Evolutionary conservation across 2,329 filamentous ascomycete genomes (phyloP), one percentile per base, ranked within the genome.

Genomic region (Nemania serpens): DNA sequence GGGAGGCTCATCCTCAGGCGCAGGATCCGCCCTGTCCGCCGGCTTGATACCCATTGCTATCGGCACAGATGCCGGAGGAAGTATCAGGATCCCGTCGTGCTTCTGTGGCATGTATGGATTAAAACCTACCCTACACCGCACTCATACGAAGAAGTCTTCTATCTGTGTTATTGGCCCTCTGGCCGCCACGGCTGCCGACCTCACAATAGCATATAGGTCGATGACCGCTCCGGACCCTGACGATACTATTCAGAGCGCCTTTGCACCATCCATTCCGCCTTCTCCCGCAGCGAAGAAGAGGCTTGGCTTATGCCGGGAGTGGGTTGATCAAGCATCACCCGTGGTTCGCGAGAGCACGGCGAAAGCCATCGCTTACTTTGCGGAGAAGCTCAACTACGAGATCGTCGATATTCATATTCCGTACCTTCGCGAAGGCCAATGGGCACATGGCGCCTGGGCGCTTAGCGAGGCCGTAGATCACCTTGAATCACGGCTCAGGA

Each of bases 71-170:
- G 89, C 90, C 1, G 90, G 91, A 39, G 91, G 91, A 61, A 91
- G 87, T 62, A 84, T 91, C 58, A 87, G 91, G 41, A 84, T 95
- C 39, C 91, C 91, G 0, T 78, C 87, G 0, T 82, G 83, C 34
- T 94, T 90, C 77, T 95, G 91, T 73, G 91, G 91, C 50, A 76
- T 91, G 20, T 96, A 89, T 75, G 92, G 92, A 2, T 81, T 97
- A 60, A 96, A 97, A 75, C 81, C 91, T 1, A 88, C 86, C 0
- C 89, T 95, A 71, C 84, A 88, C 70, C 88, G 92, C 39, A 83
- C 90, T 5, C 83, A 84, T 45, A 80, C 76, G 59, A 80, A 81
- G 74, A 79, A 78, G 68, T 81, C 79, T 55, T 81, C 80, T 56
- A 81, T 86, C 70, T 82, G 80, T 58, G 88, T 95, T 15, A 79